phyloP scores from a whole-genome alignment of 768 basidiomycete species.

The Pilatotrama ljubarskyi region DNA sequence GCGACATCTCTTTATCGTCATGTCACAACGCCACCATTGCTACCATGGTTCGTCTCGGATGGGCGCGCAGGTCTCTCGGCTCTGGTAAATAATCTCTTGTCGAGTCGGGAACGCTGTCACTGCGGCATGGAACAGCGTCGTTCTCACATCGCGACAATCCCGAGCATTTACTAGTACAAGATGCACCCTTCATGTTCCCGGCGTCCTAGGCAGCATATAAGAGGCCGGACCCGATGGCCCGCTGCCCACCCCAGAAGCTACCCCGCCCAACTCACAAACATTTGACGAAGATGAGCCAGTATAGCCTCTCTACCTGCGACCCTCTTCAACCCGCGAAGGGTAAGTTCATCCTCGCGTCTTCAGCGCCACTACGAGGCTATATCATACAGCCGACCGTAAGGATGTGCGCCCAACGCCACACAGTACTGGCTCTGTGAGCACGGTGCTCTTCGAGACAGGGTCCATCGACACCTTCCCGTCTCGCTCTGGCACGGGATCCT shows the following conservation, averaged over 20 bases:
- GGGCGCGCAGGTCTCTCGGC: too few species aligned
- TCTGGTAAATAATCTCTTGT: too few species aligned
- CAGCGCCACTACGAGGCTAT: too few species aligned
- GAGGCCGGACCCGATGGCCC: neutral
- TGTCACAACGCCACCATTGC: too few species aligned
- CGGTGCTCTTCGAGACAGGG: conserved; percentile 12
- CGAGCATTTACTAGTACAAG: too few species aligned
- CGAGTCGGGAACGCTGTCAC: too few species aligned
- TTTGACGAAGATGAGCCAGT: conserved; percentile 6
- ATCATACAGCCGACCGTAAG: conserved; percentile 2
- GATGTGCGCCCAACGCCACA: conserved; percentile 1
- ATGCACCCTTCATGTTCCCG: too few species aligned
- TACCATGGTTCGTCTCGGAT: too few species aligned
- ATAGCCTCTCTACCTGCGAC: conserved; percentile 13
- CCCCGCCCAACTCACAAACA: neutral
- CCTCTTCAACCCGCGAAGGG: neutral
- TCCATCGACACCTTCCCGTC: conserved; percentile 1
- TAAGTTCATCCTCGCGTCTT: neutral
- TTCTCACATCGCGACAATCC: too few species aligned
- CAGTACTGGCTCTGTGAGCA: neutral
- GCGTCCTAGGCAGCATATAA: neutral
- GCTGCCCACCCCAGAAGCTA: neutral
- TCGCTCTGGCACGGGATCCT: too few species aligned
- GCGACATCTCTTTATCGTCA: too few species aligned
- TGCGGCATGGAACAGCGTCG: too few species aligned